A percentile compares a stretch with the other conserved stretches of the same genome.
Evolutionary conservation across 2,329 filamentous ascomycete genomes (phyloP).

Genomic region (Trichoderma breve): DNA sequence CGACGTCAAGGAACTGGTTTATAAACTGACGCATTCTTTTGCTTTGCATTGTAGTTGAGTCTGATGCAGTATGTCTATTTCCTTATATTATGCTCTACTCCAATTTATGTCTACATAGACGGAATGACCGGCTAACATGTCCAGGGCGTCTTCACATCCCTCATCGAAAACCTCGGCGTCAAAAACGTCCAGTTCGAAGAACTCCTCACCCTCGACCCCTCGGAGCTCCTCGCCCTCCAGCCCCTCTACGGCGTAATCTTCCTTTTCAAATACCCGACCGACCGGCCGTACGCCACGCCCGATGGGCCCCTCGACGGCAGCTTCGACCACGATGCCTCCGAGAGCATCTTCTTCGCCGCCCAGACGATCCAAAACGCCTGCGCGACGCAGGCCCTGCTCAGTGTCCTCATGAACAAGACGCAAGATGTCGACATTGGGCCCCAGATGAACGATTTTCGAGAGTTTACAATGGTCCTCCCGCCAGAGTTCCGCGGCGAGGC

Average conservation of each 20-base stretch:
- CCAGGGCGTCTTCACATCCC: constrained; percentile 92
- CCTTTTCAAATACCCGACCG: constrained; percentile 92
- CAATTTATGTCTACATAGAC: not conserved
- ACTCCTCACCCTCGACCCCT: constrained; percentile 81
- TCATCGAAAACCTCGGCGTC: constrained; percentile 87
- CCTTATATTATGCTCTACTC: not conserved
- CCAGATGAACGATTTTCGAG: constrained; percentile 73
- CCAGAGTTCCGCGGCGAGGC: constrained; percentile 65
- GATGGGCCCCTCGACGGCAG: constrained; percentile 73
- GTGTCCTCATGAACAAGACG: constrained; percentile 83
- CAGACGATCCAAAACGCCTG: constrained; percentile 99
- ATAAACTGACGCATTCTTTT: not conserved
- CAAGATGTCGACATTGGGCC: constrained; percentile 68
- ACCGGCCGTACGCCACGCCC: constrained; percentile 57
- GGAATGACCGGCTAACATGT: not conserved
- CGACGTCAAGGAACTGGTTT: not conserved
- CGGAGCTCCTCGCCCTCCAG: constrained; percentile 66
- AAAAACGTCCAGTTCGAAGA: constrained; percentile 96
- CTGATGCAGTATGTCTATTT: constrained; percentile 72
- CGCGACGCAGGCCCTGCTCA: constrained; percentile 91
- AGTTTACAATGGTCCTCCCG: constrained; percentile 83
- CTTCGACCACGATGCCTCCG: constrained; percentile 73
- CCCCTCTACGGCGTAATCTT: constrained; percentile 96
- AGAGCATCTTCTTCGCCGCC: constrained; percentile 85
- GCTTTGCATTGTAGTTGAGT: constrained; percentile 62